Evolutionary conservation across 495 filamentous ascomycete species (phyloP), one percentile per base, ranked within the genome.

Genomic region (Aspergillus avenaceus): DNA sequence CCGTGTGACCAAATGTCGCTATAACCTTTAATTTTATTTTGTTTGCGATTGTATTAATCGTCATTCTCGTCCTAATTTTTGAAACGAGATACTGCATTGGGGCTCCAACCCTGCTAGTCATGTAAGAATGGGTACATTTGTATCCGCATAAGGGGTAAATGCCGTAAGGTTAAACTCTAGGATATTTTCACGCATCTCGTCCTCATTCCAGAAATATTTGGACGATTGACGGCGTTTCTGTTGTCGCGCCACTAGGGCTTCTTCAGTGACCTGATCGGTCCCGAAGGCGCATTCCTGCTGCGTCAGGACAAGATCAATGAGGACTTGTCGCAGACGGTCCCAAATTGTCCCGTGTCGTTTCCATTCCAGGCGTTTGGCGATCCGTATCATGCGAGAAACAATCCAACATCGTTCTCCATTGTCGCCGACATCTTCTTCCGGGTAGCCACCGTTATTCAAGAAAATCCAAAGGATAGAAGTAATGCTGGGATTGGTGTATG

Each of bases 291-390:
- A 64, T n/a, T 59, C 61, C 36, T 64, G 61, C 43, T 64, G 61
- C 2, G 58, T 58, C 16, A 54, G 16, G 9, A 64, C 27, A 29
- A 64, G 62, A 19, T 58, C 52, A 9, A 61, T 57, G 8, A 64
- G 41, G 2, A 60, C 45, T 21, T 50, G 41, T 5, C 61, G 61
- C n/a, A 64, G 37, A 9, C 53, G 46, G 45, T 64, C 56, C 61
- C 61, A 64, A 14, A 58, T 58, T 8, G 54, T 49, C n/a, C 61
- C 61, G 13, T 59, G 44, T 28, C 44, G 58, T 47, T 59, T 61
- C 61, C 61, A 64, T 51, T 64, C 61, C 16, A 64, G 52, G 8
- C 52, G 61, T 37, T 64, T 64, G 40, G 55, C 53, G 21, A 61
- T 50, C 8, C 61, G 58, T 12, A 64, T 47, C 61, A 64, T 64